Evolutionary conservation across 176 grass and related monocot species (phyloP), one percentile per base, ranked within the genome.

Genomic region (Carex myosuroides): DNA sequence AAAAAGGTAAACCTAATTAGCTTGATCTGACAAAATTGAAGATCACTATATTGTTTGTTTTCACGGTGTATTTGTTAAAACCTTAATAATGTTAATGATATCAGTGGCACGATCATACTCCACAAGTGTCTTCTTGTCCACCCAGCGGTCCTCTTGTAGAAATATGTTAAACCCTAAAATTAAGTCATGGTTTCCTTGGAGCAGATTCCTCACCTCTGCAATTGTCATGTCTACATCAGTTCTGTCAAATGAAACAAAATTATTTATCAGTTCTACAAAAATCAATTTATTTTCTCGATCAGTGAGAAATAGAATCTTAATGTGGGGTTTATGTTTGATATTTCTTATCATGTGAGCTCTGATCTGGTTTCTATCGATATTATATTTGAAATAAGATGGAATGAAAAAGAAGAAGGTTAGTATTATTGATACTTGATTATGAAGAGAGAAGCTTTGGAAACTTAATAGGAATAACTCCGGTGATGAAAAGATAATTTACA

Each of bases 31-130:
- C 6, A 73, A 67, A 67, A 61, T 13, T 48, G 18, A 72, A 48
- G 33, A 85, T 37, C 44, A 65, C 60, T 83, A 33, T 55, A 32
- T 70, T 56, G 67, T 70, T 41, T 18, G 9, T 42, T 70, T 37
- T 41, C 6, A 42, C 0, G 18, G 67, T 70, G 66, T 69, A 69
- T 68, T 70, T 16, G 32, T 50, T 21, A 33, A 70, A 55, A 95
- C 95, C 88, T 98, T 95, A 21, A 98, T 98, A 86, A 87, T 90
- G 70, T 98, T 93, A 13, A 98, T 91, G 32, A 98, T 94, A 85
- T 90, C 90, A 83, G 91, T 95, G 60, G 95, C 95, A 80, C 91
- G 90, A 33, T 90, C 92, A 79, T 94, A 95, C 87, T 98, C 91
- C 13, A 95, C 88, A 3, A 91, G 91, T 17, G 90, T 95, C 85